Percentiles rank a stretch among this genome's conserved stretches.
Evolutionary conservation across 75 land plant species (phyloP).

Genomic region (Isoetes taiwanensis): DNA sequence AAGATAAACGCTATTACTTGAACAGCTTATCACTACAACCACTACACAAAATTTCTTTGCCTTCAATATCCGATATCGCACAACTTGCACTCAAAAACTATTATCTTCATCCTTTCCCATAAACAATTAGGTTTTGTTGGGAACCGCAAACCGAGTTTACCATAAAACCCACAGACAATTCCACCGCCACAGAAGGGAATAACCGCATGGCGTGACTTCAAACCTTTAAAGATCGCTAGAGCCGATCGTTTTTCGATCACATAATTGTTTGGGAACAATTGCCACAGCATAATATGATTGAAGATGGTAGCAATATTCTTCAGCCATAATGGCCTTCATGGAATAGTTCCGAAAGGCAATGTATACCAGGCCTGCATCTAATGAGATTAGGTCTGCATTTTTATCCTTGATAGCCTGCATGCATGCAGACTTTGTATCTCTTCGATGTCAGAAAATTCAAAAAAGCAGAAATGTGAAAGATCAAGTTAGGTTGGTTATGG

Average conservation of each 20-base stretch:
- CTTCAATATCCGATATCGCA: constrained; percentile 27
- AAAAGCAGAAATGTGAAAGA: too few species aligned
- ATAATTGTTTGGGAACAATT: constrained; percentile 15
- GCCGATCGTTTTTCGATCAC: constrained; percentile 14
- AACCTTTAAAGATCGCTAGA: constrained; percentile 18
- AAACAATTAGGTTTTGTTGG: neutral
- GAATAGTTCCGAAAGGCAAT: constrained; percentile 31
- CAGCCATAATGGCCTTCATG: constrained; percentile 32
- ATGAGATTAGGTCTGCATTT: constrained; percentile 24
- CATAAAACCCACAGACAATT: constrained; percentile 20
- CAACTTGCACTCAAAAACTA: constrained; percentile 14
- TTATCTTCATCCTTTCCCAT: neutral
- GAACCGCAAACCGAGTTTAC: neutral
- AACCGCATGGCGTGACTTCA: constrained; percentile 29
- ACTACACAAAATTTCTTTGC: constrained; percentile 21
- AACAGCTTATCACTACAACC: constrained; percentile 28
- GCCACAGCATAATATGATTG: constrained; percentile 27
- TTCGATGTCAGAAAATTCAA: too few species aligned
- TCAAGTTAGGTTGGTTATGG: too few species aligned
- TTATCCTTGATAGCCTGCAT: constrained; percentile 22
- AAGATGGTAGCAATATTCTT: constrained; percentile 21
- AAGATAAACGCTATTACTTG: constrained; percentile 10
- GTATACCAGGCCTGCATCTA: constrained; percentile 35
- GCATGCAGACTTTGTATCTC: constrained; percentile 20
- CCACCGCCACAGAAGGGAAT: constrained; percentile 31